Evolutionary conservation across 176 grass and related monocot species (phyloP), one percentile per base, ranked within the genome.

Genomic region (Carex pumila): DNA sequence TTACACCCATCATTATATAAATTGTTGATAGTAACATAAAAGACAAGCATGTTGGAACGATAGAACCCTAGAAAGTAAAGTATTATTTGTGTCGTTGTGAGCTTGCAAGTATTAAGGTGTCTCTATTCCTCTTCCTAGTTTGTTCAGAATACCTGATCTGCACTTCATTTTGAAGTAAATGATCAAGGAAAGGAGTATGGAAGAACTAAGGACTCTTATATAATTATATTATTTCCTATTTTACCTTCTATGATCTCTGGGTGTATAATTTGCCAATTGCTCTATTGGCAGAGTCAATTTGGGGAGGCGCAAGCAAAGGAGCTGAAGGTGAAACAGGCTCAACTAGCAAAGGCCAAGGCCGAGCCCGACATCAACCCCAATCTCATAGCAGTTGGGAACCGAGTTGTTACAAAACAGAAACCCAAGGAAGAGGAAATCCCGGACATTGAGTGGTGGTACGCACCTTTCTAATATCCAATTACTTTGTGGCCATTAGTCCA

Each of bases 381-480:
- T 65, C 84, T 98, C 54, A 98, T 98, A 88, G 92, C 94, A 86
- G 88, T 98, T 88, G 92, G 86, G 41, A 50, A 81, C 50, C 79
- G 92, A 52, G 81, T 82, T 80, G 56, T 81, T 81, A 86, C 81
- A 79, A 98, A 98, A 68, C 90, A 90, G 82, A 98, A 93, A 83
- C 86, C 89, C 34, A 95, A 95, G 85, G 93, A 98, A 86, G 93
- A 76, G 80, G 64, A 62, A 45, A 93, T 98, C 59, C 96, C 96
- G 85, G 91, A 92, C 65, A 95, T 98, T 83, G 96, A 98, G 89
- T 94, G 93, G 90, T 98, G 96, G 91, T 98, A 92, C 85, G 85
- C 18, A 77, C 11, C 69, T 57, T 57, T 47, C 3, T 57, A 55
- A 55, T 76, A 31, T 53, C 47, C 49, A 52, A 29, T 14, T 75